phyloP scores from a whole-genome alignment of 192 early-diverging fungal species.

The Coemansia sp. region DNA sequence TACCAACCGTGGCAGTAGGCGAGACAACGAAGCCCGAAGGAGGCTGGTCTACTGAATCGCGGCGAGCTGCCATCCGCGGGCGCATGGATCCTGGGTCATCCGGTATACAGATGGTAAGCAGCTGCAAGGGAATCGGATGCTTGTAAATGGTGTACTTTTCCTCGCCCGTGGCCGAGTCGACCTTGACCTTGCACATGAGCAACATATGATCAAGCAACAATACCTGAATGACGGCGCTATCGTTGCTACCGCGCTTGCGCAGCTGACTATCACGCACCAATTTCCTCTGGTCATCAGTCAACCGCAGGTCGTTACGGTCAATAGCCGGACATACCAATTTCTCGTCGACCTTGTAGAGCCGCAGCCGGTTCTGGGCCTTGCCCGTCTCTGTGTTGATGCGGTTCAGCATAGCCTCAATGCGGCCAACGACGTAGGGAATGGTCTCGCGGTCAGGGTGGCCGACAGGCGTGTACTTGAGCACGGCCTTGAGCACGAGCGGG shows the following conservation, averaged over 20 bases:
- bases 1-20: slow-evolving; percentile 17
- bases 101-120: slow-evolving; percentile 67
- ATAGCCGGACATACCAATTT: slow-evolving; percentile 64
- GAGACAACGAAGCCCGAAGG: slow-evolving; percentile 14
- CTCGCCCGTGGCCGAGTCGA: slow-evolving; percentile 62
- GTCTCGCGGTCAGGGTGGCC: slow-evolving; percentile 78
- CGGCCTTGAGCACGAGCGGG: slow-evolving; percentile 77
- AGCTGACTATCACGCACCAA: slow-evolving; percentile 83
- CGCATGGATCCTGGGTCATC: slow-evolving; percentile 58
- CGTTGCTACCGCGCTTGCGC: slow-evolving; percentile 67
- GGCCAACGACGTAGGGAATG: slow-evolving; percentile 73
- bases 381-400: slow-evolving; percentile 89
- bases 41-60: slow-evolving; percentile 32
- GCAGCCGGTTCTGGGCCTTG: slow-evolving; percentile 85
- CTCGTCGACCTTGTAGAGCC: slow-evolving; percentile 74
- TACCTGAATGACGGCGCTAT: slow-evolving; percentile 72
- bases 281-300: slow-evolving; percentile 70
- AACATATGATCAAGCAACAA: slow-evolving; percentile 89
- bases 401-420: slow-evolving; percentile 73
- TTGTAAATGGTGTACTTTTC: slow-evolving; percentile 59
- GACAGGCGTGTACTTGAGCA: slow-evolving; percentile 82
- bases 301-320: slow-evolving; percentile 70
- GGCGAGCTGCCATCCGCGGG: slow-evolving; percentile 51
- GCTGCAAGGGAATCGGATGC: slow-evolving; percentile 82
- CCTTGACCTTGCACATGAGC: slow-evolving; percentile 75